Percentiles rank a stretch among this genome's conserved stretches.
These are phyloP conservation scores for Tardiomyces blankii DNA, from an alignment of 1,139 yeast genomes.

Conservation along the genomic window DNA sequence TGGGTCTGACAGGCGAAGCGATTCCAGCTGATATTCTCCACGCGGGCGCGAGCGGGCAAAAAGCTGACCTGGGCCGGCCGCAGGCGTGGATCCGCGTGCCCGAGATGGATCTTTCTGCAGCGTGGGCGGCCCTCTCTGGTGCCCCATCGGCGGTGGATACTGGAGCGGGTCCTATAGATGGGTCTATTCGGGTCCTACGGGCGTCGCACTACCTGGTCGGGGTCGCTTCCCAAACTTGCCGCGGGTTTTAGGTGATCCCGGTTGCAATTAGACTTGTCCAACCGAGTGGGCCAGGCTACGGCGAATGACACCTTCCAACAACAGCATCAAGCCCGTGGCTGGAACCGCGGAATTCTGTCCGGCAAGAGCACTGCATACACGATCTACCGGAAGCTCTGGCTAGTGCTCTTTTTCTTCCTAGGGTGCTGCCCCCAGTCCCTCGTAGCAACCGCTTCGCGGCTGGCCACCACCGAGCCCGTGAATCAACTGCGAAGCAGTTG, in stretches of 20 bases:
- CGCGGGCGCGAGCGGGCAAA: background rate
- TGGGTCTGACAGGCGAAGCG: background rate
- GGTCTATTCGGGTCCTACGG: background rate
- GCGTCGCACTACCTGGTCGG: background rate
- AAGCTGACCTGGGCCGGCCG: slow-evolving; percentile 7
- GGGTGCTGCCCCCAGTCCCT: no score
- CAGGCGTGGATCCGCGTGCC: slow-evolving; percentile 19
- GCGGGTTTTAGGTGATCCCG: background rate
- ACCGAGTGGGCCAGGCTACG: no score
- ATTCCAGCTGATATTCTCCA: background rate
- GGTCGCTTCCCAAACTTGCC: background rate
- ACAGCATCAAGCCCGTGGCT: no score
- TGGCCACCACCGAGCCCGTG: no score
- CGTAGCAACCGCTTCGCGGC: no score
- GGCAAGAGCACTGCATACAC: no score
- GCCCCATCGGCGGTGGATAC: slow-evolving; percentile 6
- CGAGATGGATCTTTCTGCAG: slow-evolving; percentile 14
- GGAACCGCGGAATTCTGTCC: no score
- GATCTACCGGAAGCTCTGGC: no score
- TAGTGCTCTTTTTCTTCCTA: no score
- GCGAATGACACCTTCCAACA: no score
- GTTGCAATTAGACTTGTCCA: no score
- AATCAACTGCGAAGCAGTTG: no score
- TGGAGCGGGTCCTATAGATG: slow-evolving; percentile 1
- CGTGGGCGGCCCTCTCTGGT: slow-evolving; percentile 18